Evolutionary conservation across 2,329 filamentous ascomycete genomes (phyloP), one percentile per base, ranked within the genome.

Genomic region (Sarocladium brachiariae): DNA sequence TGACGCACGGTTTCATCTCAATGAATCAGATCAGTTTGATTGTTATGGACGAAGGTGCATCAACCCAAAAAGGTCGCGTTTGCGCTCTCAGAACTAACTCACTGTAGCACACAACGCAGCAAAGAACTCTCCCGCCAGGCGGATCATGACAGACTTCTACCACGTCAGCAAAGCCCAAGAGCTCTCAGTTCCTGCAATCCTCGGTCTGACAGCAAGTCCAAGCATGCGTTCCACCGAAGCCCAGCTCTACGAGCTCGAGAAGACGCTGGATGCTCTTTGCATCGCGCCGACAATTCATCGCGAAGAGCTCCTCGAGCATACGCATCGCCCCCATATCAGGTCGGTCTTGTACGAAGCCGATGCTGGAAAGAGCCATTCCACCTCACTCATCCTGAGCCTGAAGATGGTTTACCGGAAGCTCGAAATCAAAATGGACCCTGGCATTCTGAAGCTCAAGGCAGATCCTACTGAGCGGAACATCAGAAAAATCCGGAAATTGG

Each of bases 181-280:
- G 0, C 53, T 63, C 0, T 46, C 59, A 0, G 64, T 80, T 1
- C 90, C 90, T 0, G 72, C 74, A 18, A 84, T 96, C 24, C 70
- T 96, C 4, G 90, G 89, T 0, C 71, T 96, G 21, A 91, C 86
- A 6, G 90, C 90, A 1, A 95, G 87, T 54, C 89, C 89, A 0
- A 77, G 88, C 3, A 81, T 85, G 56, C 79, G 73, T 51, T 80
- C 77, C 1, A 76, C 75, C 14, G 63, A 74, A 1, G 66, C 70
- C 1, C 76, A 76, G 31, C 70, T 92, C 13, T 68, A 77, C 64
- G 62, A 65, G 4, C 75, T 95, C 6, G 89, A 95, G 62, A 56
- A 63, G 2, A 87, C 86, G 35, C 69, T 96, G 38, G 76, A 90
- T 61, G 79, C 88, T 1, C 71, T 79, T 27, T 87, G 84, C 55